Base-by-base conservation (phyloP, 305 asterid genomes). In the Ilex paraguariensis region DNA sequence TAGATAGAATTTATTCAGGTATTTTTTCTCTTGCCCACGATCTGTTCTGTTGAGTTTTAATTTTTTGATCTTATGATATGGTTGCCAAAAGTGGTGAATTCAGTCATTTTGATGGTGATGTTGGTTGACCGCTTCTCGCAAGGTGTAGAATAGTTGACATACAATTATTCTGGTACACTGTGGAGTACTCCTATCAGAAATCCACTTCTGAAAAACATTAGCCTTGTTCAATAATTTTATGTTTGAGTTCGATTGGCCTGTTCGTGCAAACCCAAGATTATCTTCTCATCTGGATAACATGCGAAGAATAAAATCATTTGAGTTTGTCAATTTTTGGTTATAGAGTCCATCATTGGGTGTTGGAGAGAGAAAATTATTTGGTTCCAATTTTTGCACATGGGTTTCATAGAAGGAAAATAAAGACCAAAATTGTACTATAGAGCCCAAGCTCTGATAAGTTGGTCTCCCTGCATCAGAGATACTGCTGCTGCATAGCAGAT, bases 1-100 rank as follows among this genome's bases (percentile, higher is more conserved):
- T 89, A 65, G 98, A 92, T 40, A 79, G 98, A 80, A 89, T 92
- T 57, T 75, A 89, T 74, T 59, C 97, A 77, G 98, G 98, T 89
- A 56, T 10, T 15, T 16, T 21, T 36, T 52, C 30, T 40, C 12
- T 28, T 42, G 15, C 32, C 3, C 53, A 42, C 58, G 56, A 32
- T 54, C 45, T 62, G 30, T 17, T 33, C 63, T 66, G 9, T 36
- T 8, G 42, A 36, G 42, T 36, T 36, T 36, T 36, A 36, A 36
- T 36, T 36, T 36, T 36, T 36, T 36, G 42, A 36, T 36, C 1
- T 39, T 12, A 7, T 57, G 54, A 14, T 39, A 31, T 21, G 57
- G 30, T 57, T 60, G 17, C 42, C 48, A 53, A 49, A 31, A 13
- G 13, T 57, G 31, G 12, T n/a, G 14, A 7, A 49, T 58, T 54